Base-by-base conservation (phyloP, 2,329 filamentous ascomycete species). In the Pseudocercospora cruenta region DNA sequence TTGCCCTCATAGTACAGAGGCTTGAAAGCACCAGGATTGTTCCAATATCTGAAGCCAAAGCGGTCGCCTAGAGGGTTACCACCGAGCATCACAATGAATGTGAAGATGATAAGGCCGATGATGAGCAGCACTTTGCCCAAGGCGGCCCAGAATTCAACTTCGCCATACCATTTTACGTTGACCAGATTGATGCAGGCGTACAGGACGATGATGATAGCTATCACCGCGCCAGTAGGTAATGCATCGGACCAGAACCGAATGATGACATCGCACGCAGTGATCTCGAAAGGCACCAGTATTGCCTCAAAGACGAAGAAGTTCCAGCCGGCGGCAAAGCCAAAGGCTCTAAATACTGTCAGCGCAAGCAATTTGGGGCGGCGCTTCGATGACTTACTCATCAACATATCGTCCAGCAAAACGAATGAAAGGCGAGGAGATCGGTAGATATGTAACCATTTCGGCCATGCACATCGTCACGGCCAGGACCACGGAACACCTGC, bases 41-140 rank as follows among this genome's bases (percentile, higher is more conserved):
- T 81, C 87, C 87, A 90, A 76, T 85, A 87, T 12, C 89, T 84
- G 76, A 94, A 94, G 0, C 91, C 91, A 68, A 91, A 91, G 0
- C 86, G 82, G 71, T 94, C 90, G 47, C 86, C 65, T 0, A 88
- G 76, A 0, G 93, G 93, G 71, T 94, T 95, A 2, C 90, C 92
- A 24, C 74, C 93, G 0, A 96, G 81, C 89, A 95, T 94, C 69
- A 88, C 87, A 69, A 96, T 84, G 74, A 96, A 92, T 2, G 92
- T 94, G 80, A 92, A 94, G 69, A 87, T 72, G 71, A 94, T 85
- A 59, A 94, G 83, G 1, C 87, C 90, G 45, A 92, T 78, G 67
- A 91, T 91, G 59, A 93, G 83, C 2, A 93, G 71, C 3, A 92
- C 85, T 76, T 93, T 82, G 67, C 79, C 19, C 90, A 71, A 19